Evolutionary conservation across 2,329 filamentous ascomycete species (phyloP).

Genomic region (Colletotrichum lupini): DNA sequence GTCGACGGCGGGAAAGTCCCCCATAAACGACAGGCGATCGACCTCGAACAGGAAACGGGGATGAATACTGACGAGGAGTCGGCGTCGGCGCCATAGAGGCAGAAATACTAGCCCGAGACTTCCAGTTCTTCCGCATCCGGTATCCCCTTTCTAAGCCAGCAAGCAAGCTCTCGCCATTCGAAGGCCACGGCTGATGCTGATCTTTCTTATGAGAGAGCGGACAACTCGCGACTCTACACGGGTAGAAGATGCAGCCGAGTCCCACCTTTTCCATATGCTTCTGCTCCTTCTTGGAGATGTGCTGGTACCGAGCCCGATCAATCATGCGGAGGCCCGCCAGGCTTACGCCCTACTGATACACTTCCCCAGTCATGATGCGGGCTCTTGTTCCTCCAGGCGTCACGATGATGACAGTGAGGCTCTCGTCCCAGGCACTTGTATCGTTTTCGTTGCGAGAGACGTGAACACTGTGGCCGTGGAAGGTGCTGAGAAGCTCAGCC

Average conservation of each 20-base stretch:
- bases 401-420: not conserved
- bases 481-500: not conserved
- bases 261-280: not conserved
- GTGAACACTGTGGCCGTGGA: not conserved
- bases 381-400: not conserved
- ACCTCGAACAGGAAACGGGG: not conserved
- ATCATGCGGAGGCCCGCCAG: not conserved
- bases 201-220: not conserved
- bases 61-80: not conserved
- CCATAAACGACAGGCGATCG: not conserved
- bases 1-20: too few species aligned
- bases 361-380: not conserved
- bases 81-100: not conserved
- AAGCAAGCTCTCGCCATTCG: not conserved
- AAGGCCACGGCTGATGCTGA: not conserved
- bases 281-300: not conserved
- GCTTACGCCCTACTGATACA: not conserved
- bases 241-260: conserved; percentile 1
- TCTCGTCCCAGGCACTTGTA: not conserved
- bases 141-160: not conserved
- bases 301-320: not conserved
- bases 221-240: not conserved
- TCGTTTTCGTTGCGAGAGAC: not conserved
- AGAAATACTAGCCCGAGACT: not conserved
- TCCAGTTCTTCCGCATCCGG: not conserved